phyloP scores from a whole-genome alignment of 2,329 filamentous ascomycete genomes.

The Hirsutella thompsonii region DNA sequence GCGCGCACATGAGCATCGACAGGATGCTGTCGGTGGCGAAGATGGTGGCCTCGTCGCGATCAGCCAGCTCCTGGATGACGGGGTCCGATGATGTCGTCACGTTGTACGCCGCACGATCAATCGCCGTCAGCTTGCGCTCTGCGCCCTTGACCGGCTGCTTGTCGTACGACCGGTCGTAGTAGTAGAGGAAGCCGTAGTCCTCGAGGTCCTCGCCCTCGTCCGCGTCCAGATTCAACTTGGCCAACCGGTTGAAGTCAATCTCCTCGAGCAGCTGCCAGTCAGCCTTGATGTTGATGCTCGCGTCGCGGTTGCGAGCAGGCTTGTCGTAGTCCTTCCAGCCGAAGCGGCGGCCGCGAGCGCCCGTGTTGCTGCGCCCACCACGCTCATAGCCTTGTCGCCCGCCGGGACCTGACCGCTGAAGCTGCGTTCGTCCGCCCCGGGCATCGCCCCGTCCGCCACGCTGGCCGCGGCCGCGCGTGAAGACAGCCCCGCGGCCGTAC shows the following conservation, averaged over 20 bases:
- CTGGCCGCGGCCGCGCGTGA: constrained; percentile 78
- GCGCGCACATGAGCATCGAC: constrained; percentile 98
- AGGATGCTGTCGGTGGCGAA: constrained; percentile 96
- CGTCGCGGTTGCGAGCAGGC: constrained; percentile 89
- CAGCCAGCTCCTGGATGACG: constrained; percentile 90
- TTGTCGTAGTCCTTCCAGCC: constrained; percentile 99
- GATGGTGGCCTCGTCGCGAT: constrained; percentile 90
- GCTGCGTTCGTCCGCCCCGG: constrained; percentile 47
- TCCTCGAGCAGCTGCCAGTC: constrained; percentile 95
- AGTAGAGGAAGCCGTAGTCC: constrained; percentile 93
- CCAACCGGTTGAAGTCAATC: constrained; percentile 92
- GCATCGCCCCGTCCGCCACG: constrained; percentile 51
- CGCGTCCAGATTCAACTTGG: constrained; percentile 90
- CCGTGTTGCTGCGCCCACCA: constrained; percentile 53
- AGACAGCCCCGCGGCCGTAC: constrained; percentile 80
- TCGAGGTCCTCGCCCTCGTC: constrained; percentile 93
- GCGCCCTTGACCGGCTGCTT: constrained; percentile 82
- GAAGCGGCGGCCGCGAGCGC: constrained; percentile 69
- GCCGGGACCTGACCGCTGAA: constrained; percentile 61
- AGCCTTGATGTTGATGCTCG: constrained; percentile 88
- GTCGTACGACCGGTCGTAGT: constrained; percentile 93
- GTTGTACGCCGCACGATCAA: constrained; percentile 95
- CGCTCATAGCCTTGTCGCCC: constrained; percentile 60
- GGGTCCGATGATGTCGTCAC: constrained; percentile 94
- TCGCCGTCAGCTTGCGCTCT: constrained; percentile 74